Base-by-base conservation (phyloP, 2,329 filamentous ascomycete genomes). In the Epichloe uncinata region DNA sequence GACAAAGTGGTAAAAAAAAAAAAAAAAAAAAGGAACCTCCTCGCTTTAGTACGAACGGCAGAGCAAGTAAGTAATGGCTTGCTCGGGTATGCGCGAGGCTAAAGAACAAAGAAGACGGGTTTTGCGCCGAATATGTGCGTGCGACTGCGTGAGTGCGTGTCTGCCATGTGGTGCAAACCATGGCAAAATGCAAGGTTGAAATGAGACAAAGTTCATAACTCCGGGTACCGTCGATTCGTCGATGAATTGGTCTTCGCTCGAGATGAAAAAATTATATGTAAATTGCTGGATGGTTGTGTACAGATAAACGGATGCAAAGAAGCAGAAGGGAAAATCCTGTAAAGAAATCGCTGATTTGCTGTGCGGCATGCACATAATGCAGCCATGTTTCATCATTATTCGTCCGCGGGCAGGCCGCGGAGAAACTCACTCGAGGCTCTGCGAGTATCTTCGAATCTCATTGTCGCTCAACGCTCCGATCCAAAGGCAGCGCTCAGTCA, bases 401-500 rank as follows among this genome's bases (percentile, higher is more conserved):
- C 26, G 26, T 30, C 8, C 8, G 3, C 26, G 8, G 26, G 26
- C 26, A 30, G 7, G 26, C 8, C 26, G 26, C 26, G 26, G 26
- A 30, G 26, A 30, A 30, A 1, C 8, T 30, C 20, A 66, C 62
- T 79, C 74, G 34, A 81, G 60, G 49, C 60, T 65, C 49, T 75
- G 72, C 0, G 75, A 77, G 50, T 71, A 69, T 53, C 67, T 69
- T 50, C 77, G 69, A 59, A 93, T 88, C 59, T 90, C 85, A 16
- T 81, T 79, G 56, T 91, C 86, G 49, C 69, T 78, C 49, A 93
- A 64, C 9, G 86, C 85, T 43, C 84, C 82, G 69, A 93, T 82
- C 87, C 87, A 93, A n/a, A 93, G 73, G 63, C 87, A 93, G 55
- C 85, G 76, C 66, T 87, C 85, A 4, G 86, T 83, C 47, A 89